Evolutionary conservation across 352 stramenopile genomes (phyloP).

Genomic region (Phytophthora hybrid): DNA sequence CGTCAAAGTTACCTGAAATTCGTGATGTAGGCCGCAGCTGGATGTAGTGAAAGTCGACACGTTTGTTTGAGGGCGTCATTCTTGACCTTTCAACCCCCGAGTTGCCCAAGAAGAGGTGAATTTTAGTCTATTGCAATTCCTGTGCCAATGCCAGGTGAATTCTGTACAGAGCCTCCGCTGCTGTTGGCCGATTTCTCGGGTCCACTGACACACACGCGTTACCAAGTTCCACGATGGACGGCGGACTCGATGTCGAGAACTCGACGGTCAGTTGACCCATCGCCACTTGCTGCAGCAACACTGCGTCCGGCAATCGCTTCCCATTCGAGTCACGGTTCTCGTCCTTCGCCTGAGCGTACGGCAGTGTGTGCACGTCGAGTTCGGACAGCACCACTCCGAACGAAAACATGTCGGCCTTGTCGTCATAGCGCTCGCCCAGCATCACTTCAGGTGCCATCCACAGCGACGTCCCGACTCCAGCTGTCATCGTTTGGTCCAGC

Average conservation of each 20-base stretch:
- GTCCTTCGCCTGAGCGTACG: conserved; percentile 16
- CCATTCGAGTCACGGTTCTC: conserved; percentile 12
- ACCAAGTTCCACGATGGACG: conserved; percentile 30
- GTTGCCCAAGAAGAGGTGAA: neutral
- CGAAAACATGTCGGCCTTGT: conserved; percentile 35
- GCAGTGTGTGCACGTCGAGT: conserved; percentile 35
- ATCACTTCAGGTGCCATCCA: conserved; percentile 33
- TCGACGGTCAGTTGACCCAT: conserved; percentile 26
- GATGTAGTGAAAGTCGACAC: conserved; percentile 33
- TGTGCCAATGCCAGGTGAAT: conserved; percentile 19
- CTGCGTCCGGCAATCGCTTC: conserved; percentile 32
- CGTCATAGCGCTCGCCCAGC: conserved; percentile 23
- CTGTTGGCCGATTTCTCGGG: conserved; percentile 45
- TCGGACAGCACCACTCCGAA: conserved; percentile 41
- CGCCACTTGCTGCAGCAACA: conserved; percentile 33
- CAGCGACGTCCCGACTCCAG: conserved; percentile 20
- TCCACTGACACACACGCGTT: conserved; percentile 45
- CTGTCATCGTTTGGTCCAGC: conserved; percentile 21
- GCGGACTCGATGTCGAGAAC: conserved; percentile 26
- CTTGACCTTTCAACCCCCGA: neutral
- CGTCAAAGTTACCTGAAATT: conserved; percentile 26
- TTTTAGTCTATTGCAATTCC: neutral
- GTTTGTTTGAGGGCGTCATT: too few species aligned
- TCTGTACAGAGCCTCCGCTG: conserved; percentile 56
- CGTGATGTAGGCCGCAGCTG: conserved; percentile 41